Evolutionary conservation across 2,329 filamentous ascomycete species (phyloP).

Genomic region (Neurospora crassa): DNA sequence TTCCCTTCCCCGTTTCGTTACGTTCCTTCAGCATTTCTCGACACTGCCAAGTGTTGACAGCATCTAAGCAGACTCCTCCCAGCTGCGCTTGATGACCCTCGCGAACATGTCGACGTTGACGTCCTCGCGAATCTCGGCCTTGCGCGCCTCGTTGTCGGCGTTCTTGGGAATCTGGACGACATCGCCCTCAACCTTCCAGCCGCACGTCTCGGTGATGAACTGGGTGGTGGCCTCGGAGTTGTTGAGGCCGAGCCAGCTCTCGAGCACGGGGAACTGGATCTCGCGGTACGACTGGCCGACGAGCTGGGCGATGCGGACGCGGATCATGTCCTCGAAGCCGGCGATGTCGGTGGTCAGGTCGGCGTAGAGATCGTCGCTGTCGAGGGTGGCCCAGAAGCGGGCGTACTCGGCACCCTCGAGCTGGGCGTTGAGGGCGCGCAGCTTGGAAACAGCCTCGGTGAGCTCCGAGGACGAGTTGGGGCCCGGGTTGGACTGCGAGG

Average conservation of each 20-base stretch:
- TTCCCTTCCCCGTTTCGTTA: background rate
- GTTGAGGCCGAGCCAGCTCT: constrained; percentile 64
- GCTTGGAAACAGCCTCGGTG: constrained; percentile 83
- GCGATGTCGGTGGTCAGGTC: constrained; percentile 90
- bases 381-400: constrained; percentile 85
- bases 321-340: constrained; percentile 90
- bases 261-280: constrained; percentile 56
- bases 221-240: constrained; percentile 59
- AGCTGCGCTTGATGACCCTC: constrained; percentile 71
- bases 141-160: constrained; percentile 95
- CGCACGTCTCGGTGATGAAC: constrained; percentile 77
- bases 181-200: constrained; percentile 64
- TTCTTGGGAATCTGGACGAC: constrained; percentile 74
- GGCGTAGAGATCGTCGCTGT: constrained; percentile 90
- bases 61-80: constrained; percentile 63
- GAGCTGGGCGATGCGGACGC: constrained; percentile 79
- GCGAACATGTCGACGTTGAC: constrained; percentile 84
- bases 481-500: constrained; percentile 59
- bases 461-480: constrained; percentile 58
- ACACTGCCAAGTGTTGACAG: background rate
- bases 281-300: constrained; percentile 74
- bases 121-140: constrained; percentile 88
- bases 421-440: constrained; percentile 72
- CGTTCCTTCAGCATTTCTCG: background rate
- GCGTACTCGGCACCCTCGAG: constrained; percentile 87